Percentiles rank a stretch among this genome's conserved stretches.
Evolutionary conservation across 78 protist genomes (phyloP).

Genomic region (Neovahlkampfia damariscottae): DNA sequence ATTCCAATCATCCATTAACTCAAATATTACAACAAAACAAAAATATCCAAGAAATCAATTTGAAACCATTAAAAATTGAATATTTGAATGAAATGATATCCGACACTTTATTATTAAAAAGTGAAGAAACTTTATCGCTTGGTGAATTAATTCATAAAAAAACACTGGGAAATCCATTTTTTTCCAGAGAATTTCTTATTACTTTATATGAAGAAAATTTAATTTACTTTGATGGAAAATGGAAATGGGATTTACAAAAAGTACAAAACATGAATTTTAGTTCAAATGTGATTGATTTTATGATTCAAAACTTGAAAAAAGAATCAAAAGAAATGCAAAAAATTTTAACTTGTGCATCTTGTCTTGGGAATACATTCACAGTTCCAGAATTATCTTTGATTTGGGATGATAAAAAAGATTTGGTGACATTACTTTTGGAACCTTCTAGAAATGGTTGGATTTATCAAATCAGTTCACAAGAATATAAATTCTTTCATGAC

Average conservation of each 20-base stretch:
- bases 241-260: background rate
- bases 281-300: background rate
- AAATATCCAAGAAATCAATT: background rate
- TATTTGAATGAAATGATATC: background rate
- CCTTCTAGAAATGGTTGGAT: background rate
- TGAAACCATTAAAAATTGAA: background rate
- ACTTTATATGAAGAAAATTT: background rate
- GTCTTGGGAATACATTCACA: background rate
- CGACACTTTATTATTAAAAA: background rate
- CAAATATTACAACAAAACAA: background rate
- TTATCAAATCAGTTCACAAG: background rate
- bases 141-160: background rate
- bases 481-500: background rate
- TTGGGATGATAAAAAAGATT: background rate
- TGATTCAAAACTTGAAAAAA: background rate
- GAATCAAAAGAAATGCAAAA: background rate
- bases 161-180: background rate
- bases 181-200: background rate
- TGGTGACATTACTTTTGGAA: background rate
- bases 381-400: background rate
- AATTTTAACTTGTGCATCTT: background rate
- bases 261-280: background rate
- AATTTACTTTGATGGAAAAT: background rate
- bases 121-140: background rate
- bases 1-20: background rate